Conservation (phyloP, 139 green algal species). For the Chlamydomonas incerta region DNA sequence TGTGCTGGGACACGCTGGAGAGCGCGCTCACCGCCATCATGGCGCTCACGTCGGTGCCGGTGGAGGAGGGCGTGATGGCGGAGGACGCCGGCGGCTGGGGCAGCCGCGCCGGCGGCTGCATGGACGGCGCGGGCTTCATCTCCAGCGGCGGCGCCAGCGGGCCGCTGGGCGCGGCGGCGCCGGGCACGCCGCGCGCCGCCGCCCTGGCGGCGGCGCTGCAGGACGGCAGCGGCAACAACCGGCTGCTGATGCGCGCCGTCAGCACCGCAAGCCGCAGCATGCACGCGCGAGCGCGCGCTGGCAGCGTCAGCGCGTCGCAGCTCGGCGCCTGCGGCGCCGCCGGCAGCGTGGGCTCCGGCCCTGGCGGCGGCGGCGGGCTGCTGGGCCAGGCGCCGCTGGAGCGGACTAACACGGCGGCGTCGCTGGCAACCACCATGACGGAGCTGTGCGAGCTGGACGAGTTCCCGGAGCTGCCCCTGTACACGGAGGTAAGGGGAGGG, state of each 20-base stretch:
- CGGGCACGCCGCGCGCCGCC: no score
- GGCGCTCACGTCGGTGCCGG: no score
- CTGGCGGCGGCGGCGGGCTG: background rate
- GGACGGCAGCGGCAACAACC: background rate
- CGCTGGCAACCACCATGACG: background rate
- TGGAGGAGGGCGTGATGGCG: no score
- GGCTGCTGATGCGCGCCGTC: background rate
- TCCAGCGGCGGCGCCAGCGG: background rate
- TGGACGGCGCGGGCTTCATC: no score
- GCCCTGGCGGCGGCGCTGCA: no score
- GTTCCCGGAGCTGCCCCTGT: slow-evolving; percentile 22
- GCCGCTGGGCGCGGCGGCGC: background rate
- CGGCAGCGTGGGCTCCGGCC: background rate
- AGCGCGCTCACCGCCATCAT: slow-evolving; percentile 5
- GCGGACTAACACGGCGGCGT: background rate
- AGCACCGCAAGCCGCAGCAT: background rate
- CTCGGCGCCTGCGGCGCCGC: background rate
- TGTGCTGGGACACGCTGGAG: slow-evolving; percentile 1
- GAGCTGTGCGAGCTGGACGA: background rate
- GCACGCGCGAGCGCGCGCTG: background rate
- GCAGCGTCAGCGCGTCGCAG: background rate
- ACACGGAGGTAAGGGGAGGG: background rate
- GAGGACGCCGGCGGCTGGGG: background rate
- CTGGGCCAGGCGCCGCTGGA: background rate
- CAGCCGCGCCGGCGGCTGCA: no score